Percentiles rank a stretch among this genome's conserved stretches.
These are phyloP conservation scores for Sclerotinia minor DNA, from an alignment of 2,329 filamentous ascomycete genomes.

Conservation along the genomic window DNA sequence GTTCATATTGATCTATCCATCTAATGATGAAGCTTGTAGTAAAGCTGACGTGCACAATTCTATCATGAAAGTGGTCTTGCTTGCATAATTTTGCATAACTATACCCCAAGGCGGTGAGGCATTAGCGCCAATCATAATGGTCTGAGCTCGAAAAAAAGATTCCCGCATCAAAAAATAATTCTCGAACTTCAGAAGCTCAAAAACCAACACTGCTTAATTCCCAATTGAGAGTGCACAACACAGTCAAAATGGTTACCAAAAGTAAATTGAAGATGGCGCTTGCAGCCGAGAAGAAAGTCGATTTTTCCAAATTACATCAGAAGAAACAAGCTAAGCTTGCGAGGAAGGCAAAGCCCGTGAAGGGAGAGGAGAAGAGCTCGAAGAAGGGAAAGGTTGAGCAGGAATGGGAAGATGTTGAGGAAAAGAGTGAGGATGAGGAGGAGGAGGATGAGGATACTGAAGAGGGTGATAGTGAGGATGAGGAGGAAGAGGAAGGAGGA, in stretches of 20 bases:
- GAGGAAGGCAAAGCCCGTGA: conserved; percentile 52
- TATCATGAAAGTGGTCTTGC: background rate
- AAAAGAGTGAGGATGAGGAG: conserved; percentile 42
- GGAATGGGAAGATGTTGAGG: conserved; percentile 47
- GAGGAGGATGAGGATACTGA: conserved; percentile 36
- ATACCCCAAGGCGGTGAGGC: conserved; percentile 20
- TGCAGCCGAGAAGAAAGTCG: conserved; percentile 54
- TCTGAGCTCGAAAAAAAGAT: conserved; percentile 26
- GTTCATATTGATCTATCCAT: background rate
- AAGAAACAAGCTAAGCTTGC: conserved; percentile 43
- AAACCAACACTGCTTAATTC: conserved; percentile 14
- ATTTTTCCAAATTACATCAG: conserved; percentile 50
- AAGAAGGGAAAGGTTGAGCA: conserved; percentile 53
- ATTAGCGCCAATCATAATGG: conserved; percentile 17
- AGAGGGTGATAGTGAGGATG: conserved; percentile 40
- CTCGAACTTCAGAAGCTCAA: conserved; percentile 21
- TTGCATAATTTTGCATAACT: conserved; percentile 16
- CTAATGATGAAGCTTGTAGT: background rate
- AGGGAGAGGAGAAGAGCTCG: conserved; percentile 43
- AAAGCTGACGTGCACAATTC: background rate
- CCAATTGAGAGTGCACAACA: conserved; percentile 24
- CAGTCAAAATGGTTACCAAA: conserved; percentile 42
- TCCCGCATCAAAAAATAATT: conserved; percentile 28
- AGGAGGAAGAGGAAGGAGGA: conserved; percentile 37
- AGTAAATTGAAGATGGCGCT: conserved; percentile 55